These are phyloP conservation scores for Stemphylium vesicarium DNA, from an alignment of 2,329 filamentous ascomycete species.

Conservation along the genomic window DNA sequence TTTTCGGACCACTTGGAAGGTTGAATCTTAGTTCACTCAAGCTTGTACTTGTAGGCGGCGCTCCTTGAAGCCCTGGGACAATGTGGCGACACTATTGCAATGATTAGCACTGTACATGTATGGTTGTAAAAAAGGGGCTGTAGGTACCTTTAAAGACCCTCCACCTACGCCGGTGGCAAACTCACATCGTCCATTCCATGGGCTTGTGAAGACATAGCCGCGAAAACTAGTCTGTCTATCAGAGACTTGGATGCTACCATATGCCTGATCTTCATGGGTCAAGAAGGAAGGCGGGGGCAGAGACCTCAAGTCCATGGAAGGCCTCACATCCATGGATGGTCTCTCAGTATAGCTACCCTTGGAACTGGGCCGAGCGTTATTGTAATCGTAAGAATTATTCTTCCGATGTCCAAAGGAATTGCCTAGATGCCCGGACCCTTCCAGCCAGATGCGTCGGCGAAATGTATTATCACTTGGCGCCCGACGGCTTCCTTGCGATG, in stretches of 20 bases:
- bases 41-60: slow-evolving; percentile 49
- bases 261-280: slow-evolving; percentile 34
- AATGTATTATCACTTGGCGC: slow-evolving; percentile 43
- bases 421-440: slow-evolving; percentile 50
- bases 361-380: slow-evolving; percentile 26
- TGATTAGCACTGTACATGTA: not conserved
- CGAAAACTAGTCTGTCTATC: slow-evolving; percentile 60
- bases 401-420: slow-evolving; percentile 51
- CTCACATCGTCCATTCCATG: slow-evolving; percentile 86
- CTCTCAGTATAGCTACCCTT: slow-evolving; percentile 30
- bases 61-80: slow-evolving; percentile 58
- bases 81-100: slow-evolving; percentile 67
- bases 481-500: not conserved
- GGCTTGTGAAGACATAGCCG: slow-evolving; percentile 78
- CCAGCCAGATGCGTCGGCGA: slow-evolving; percentile 56
- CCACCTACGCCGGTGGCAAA: slow-evolving; percentile 81
- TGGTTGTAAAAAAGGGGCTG: not conserved
- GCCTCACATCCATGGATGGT: slow-evolving; percentile 20
- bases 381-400: slow-evolving; percentile 40
- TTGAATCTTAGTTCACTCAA: slow-evolving; percentile 93
- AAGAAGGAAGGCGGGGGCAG: slow-evolving; percentile 25
- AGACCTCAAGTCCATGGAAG: slow-evolving; percentile 21
- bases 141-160: slow-evolving; percentile 65
- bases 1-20: slow-evolving; percentile 65
- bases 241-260: slow-evolving; percentile 48